These are phyloP conservation scores for Suillus sp. DNA, from an alignment of 768 basidiomycete species.

Conservation along the genomic window DNA sequence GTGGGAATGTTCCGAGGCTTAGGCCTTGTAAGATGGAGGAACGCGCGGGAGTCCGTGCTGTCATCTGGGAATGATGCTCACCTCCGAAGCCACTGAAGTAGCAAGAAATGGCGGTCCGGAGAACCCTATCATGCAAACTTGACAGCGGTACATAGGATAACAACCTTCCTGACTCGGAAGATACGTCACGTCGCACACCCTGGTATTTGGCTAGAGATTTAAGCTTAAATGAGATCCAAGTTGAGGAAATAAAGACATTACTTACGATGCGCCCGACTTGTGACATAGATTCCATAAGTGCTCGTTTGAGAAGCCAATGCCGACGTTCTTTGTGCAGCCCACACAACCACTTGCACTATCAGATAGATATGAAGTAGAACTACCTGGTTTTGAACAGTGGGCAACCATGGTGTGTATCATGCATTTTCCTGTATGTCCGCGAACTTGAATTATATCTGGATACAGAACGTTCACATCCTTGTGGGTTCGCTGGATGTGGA, in stretches of 20 bases:
- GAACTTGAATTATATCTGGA: slow-evolving; percentile 10
- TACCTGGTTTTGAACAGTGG: slow-evolving; percentile 29
- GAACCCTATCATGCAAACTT: neutral
- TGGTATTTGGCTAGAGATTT: neutral
- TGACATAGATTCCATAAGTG: neutral
- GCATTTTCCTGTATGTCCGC: neutral
- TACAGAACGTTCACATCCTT: slow-evolving; percentile 24
- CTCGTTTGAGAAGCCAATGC: neutral
- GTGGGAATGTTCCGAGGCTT: neutral
- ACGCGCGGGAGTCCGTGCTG: neutral
- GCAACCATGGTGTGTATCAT: slow-evolving; percentile 17
- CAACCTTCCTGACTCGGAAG: neutral
- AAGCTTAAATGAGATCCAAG: neutral
- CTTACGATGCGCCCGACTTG: neutral
- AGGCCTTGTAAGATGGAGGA: neutral
- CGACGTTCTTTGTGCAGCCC: slow-evolving; percentile 17
- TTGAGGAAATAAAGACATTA: neutral
- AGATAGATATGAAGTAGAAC: slow-evolving; percentile 12
- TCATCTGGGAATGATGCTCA: neutral
- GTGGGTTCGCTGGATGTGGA: slow-evolving; percentile 17
- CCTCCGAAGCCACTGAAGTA: neutral
- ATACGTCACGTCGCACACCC: neutral
- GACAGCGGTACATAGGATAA: neutral
- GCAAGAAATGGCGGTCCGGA: neutral
- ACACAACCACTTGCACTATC: slow-evolving; percentile 21